These are phyloP conservation scores for Hygrocybe punicea DNA, from an alignment of 768 basidiomycete species.

Conservation along the genomic window DNA sequence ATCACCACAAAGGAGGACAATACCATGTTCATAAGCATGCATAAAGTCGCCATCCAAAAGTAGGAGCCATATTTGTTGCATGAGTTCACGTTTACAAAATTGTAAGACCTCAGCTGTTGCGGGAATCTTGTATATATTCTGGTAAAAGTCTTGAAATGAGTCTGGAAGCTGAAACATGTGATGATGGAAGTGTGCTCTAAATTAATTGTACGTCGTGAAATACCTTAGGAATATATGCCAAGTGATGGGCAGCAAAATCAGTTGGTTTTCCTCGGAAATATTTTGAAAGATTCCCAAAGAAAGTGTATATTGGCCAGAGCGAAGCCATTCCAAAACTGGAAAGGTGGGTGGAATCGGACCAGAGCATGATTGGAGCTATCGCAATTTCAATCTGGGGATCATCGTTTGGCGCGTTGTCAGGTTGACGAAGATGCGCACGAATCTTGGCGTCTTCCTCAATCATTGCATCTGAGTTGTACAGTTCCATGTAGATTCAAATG, in stretches of 20 bases:
- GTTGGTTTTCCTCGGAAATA: constrained; percentile 25
- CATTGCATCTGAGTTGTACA: constrained; percentile 20
- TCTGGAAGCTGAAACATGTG: constrained; percentile 20
- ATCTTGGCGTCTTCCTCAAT: constrained; percentile 9
- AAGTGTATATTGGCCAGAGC: constrained; percentile 35
- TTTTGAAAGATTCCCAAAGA: constrained; percentile 36
- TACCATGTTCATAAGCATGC: constrained; percentile 22
- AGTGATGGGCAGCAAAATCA: constrained; percentile 25
- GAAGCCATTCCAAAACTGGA: constrained; percentile 22
- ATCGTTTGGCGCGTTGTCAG: no score
- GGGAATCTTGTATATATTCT: constrained; percentile 1
- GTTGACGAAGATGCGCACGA: constrained; percentile 1
- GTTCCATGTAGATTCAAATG: constrained; percentile 20
- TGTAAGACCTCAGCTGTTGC: constrained; percentile 15
- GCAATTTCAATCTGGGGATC: constrained; percentile 13
- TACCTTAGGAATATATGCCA: constrained; percentile 35
- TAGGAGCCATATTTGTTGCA: constrained; percentile 26
- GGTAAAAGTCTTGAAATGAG: constrained; percentile 21
- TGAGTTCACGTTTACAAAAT: constrained; percentile 27
- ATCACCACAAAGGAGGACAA: constrained; percentile 26
- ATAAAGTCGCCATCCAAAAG: constrained; percentile 24
- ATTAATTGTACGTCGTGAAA: background rate
- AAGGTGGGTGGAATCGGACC: constrained; percentile 28
- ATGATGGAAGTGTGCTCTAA: background rate
- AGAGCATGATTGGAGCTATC: constrained; percentile 25